Evolutionary conservation across 2,329 filamentous ascomycete genomes (phyloP), one percentile per base, ranked within the genome.

Genomic region (Nothophaeocryptopus gaeumannii): DNA sequence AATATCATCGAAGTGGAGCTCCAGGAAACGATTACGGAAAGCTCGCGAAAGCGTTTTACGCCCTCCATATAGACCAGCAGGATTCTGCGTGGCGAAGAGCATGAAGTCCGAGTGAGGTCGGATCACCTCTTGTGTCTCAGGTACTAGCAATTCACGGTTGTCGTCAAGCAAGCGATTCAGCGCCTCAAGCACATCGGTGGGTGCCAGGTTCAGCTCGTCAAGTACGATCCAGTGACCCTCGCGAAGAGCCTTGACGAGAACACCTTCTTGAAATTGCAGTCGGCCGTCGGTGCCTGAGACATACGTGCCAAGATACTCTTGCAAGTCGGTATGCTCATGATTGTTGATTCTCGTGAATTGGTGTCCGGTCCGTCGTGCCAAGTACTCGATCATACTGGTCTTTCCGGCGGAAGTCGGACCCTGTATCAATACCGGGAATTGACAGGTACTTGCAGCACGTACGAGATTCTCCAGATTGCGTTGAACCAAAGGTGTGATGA

Each of bases 341-440:
- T 99, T 99, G 73, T 99, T 99, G 76, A 99, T 99, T 53, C 93
- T 84, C 37, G 99, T 90, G 65, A 97, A 99, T 64, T 88, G 93
- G 67, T 99, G 96, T 3, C 95, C 93, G 29, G 90, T 97, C 47
- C 88, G 86, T 64, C 95, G 93, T n/a, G 95, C 92, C 33, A 99
- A 79, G 67, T 96, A 96, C 70, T 97, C 92, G 36, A 99, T 95
- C 93, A 99, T 99, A 70, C 92, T 97, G 0, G 93, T 99, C 72
- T 99, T 99, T 57, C 93, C 93, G 10, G 92, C 88, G 5, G 95
- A 99, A 0, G 93, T 99, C 10, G 95, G 93, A 3, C 93, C 93
- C 70, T 99, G 93, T 14, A 99, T 87, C 8, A 99, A 78, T 41
- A 99, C 89, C 0, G 93, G 95, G 67, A 96, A 99, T 41, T 88